Evolutionary conservation across 148 eudicot species (phyloP), one percentile per base, ranked within the genome.

Genomic region (Fallopia convolvulus): DNA sequence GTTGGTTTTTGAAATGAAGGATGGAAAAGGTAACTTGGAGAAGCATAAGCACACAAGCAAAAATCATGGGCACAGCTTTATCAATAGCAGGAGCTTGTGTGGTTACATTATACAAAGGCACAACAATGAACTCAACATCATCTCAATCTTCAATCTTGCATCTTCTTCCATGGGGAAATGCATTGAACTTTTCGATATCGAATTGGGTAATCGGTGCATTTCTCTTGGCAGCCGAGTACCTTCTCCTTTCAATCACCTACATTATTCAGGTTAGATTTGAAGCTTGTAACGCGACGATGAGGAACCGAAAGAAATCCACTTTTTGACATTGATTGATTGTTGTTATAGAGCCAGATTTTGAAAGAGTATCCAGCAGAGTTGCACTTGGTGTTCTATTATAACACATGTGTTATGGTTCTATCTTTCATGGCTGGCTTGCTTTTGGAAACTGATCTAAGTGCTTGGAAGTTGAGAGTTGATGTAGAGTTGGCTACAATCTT

Each of bases 11-110:
- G n/a, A 46, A 71, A 10, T 76, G 65, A 74, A 90, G 93, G 86
- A 88, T 87, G 88, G 91, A 90, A 81, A 86, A 74, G 75, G 79
- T 88, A 26, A 83, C 81, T 40, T 49, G 88, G 39, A 85, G 84
- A 80, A 83, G 77, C 8, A 20, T 63, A 14, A 85, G 80, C 79
- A 87, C 88, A 78, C 86, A 82, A 76, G 93, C 87, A 9, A 88
- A 90, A 80, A 46, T 76, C 75, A 3, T 87, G 66, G 93, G 93
- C 26, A 87, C 90, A 20, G 78, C 83, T 14, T 44, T 88, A 46
- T 86, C 89, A 15, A 83, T 90, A 83, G 72, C 82, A 73, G 94
- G 94, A 63, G 90, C 91, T 33, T 82, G 85, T 56, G 79, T 87
- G 40, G 81, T 83, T 55, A 85, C 85, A 21, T 80, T 90, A 5